A percentile compares a stretch with the other conserved stretches of the same genome.
These are phyloP conservation scores for Helichrysum umbraculigerum DNA, from an alignment of 129 eudicot genomes.

Conservation along the genomic window DNA sequence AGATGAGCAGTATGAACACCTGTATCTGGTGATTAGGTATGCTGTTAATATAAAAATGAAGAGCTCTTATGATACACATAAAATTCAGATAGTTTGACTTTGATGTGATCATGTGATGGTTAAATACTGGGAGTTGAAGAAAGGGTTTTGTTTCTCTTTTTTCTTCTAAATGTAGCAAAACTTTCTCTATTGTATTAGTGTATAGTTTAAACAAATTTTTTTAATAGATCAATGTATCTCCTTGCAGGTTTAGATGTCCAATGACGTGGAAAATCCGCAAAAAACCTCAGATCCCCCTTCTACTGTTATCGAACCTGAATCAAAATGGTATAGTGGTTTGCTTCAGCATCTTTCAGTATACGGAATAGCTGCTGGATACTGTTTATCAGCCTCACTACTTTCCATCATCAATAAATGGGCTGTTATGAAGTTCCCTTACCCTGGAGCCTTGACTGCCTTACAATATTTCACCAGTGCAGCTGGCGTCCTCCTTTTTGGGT, in stretches of 20 bases:
- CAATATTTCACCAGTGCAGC: slow-evolving; percentile 95
- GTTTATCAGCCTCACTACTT: slow-evolving; percentile 88
- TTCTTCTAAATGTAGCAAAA: neutral
- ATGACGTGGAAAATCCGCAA: slow-evolving; percentile 57
- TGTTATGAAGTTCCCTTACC: slow-evolving; percentile 93
- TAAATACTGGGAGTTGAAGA: neutral
- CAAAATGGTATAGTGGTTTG: slow-evolving; percentile 56
- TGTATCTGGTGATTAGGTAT: neutral
- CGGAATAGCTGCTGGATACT: slow-evolving; percentile 91
- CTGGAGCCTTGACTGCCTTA: slow-evolving; percentile 93
- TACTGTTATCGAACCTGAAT: slow-evolving; percentile 37
- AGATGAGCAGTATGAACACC: neutral
- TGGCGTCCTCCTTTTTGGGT: slow-evolving; percentile 73
- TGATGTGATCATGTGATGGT: neutral
- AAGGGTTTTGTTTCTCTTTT: neutral
- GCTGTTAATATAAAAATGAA: neutral
- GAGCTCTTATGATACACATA: neutral
- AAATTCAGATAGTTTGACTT: neutral
- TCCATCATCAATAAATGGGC: slow-evolving; percentile 99
- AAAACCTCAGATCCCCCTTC: slow-evolving; percentile 35
- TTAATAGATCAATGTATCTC: neutral
- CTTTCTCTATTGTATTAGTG: neutral
- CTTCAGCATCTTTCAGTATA: slow-evolving; percentile 78
- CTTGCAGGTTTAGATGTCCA: slow-evolving; percentile 36
- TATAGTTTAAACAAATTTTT: neutral